Evolutionary conservation across 257 asterid genomes (phyloP).

Genomic region (Rauvolfia tetraphylla): DNA sequence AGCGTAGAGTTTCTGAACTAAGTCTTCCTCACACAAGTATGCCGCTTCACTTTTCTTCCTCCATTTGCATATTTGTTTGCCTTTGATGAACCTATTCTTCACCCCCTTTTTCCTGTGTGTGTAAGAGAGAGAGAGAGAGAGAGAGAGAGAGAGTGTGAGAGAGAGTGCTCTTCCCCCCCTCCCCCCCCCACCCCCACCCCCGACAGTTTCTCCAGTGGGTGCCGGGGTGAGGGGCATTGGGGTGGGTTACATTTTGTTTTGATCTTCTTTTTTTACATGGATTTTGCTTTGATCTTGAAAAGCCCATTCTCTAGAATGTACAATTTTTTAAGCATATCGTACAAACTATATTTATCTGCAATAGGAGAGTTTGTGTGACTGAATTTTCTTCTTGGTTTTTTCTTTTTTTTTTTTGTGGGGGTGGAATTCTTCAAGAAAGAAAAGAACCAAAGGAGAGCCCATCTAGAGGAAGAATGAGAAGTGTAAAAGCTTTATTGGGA

Average conservation of each 20-base stretch:
- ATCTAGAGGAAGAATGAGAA: slow-evolving; percentile 18
- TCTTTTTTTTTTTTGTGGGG: neutral
- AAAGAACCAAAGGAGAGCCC: slow-evolving; percentile 20
- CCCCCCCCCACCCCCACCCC: no score
- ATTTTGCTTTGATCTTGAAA: no score
- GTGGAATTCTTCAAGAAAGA: slow-evolving; percentile 9
- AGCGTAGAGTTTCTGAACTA: slow-evolving; percentile 2
- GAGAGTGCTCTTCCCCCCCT: no score
- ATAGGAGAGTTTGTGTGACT: no score
- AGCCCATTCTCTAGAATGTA: no score
- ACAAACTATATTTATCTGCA: no score
- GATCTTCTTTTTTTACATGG: no score
- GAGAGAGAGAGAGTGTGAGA: no score
- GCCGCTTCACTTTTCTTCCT: neutral
- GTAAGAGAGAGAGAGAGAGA: no score
- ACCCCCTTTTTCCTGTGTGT: neutral
- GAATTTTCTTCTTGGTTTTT: neutral
- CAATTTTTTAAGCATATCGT: no score
- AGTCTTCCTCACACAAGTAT: slow-evolving; percentile 16
- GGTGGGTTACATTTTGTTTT: no score
- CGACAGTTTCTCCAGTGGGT: neutral
- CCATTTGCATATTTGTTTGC: neutral
- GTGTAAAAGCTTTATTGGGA: slow-evolving; percentile 8
- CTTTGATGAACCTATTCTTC: neutral
- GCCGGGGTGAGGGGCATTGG: no score